These are phyloP conservation scores for Corylus americana DNA, from an alignment of 306 rosid genomes.

Conservation along the genomic window DNA sequence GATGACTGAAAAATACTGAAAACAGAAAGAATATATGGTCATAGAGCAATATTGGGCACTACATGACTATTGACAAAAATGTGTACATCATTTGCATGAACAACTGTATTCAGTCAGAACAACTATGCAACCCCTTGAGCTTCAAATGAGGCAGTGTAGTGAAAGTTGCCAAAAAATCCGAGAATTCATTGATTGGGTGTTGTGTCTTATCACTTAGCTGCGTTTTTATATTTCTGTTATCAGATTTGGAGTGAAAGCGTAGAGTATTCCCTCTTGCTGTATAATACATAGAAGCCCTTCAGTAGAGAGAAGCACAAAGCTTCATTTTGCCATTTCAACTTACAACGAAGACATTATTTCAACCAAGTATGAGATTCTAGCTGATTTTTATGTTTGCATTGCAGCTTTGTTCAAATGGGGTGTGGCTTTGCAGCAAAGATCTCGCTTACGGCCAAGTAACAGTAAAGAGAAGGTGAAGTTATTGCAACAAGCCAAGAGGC, in stretches of 20 bases:
- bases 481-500: conserved; percentile 79
- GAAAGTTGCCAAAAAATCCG: neutral
- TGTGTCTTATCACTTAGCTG: neutral
- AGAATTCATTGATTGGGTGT: neutral
- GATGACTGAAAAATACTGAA: neutral
- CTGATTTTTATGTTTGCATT: conserved; percentile 17
- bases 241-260: neutral
- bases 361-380: conserved; percentile 3
- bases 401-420: conserved; percentile 96
- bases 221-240: neutral
- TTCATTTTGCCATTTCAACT: neutral
- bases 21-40: neutral
- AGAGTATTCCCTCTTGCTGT: neutral
- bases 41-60: neutral
- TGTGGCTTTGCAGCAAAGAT: conserved; percentile 81
- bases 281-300: neutral
- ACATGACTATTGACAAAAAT: neutral
- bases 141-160: neutral
- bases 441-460: conserved; percentile 71
- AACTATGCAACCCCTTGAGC: neutral
- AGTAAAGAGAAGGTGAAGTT: conserved; percentile 87
- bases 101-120: neutral
- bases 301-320: neutral
- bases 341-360: neutral
- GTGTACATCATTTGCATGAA: neutral